Evolutionary conservation across 441 rosid genomes (phyloP).

Genomic region (Corymbia calophylla): DNA sequence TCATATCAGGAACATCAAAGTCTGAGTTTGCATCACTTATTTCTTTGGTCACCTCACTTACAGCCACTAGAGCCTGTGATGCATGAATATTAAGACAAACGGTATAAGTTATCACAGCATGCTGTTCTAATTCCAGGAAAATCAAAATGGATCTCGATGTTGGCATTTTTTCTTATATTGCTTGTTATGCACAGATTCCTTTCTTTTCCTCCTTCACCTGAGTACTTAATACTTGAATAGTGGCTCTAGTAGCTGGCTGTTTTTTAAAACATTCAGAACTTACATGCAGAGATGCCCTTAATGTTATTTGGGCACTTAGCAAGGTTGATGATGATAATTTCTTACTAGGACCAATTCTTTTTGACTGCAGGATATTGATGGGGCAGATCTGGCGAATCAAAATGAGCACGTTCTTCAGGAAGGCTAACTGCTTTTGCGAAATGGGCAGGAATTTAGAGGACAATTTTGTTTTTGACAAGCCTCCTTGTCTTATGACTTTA

Average conservation of each 20-base stretch:
- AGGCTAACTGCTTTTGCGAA: background rate
- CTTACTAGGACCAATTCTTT: background rate
- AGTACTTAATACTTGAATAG: background rate
- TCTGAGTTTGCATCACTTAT: background rate
- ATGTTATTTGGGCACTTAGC: background rate
- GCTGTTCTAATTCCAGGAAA: background rate
- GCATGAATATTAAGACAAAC: background rate
- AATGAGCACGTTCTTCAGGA: background rate
- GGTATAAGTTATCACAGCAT: background rate
- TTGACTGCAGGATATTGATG: background rate
- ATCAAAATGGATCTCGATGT: background rate
- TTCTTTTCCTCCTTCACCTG: background rate
- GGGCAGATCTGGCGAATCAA: background rate
- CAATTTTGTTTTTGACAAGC: background rate
- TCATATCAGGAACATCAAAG: background rate
- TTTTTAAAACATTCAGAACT: background rate
- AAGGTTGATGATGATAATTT: background rate
- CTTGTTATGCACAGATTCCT: background rate
- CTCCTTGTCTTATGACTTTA: background rate
- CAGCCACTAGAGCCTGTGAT: background rate
- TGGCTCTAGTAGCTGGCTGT: background rate
- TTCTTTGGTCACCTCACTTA: background rate
- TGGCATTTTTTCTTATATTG: background rate
- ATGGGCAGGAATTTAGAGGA: background rate
- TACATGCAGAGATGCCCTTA: background rate